A percentile compares a stretch with the other conserved stretches of the same genome.
phyloP scores from a whole-genome alignment of 164 flowering plant species.

The grape (Vitis vinifera) region DNA sequence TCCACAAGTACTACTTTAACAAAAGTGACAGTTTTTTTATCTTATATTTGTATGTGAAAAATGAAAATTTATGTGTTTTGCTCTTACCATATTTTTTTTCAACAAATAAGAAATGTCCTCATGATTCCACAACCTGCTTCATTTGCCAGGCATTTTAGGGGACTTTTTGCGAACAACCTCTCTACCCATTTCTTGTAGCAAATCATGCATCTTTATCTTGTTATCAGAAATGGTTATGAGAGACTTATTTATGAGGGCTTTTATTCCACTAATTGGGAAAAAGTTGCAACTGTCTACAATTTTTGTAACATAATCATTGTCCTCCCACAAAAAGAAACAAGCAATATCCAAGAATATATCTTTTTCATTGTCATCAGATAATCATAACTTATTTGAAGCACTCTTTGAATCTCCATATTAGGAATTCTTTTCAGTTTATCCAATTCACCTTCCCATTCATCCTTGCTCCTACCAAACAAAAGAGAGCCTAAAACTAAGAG shows the following conservation, averaged over 20 bases:
- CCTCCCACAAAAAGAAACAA: too few species aligned
- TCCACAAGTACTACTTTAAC: too few species aligned
- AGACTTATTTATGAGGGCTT: too few species aligned
- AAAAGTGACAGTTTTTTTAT: too few species aligned
- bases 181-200: too few species aligned
- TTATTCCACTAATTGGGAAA: too few species aligned
- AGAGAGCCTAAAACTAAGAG: slow-evolving; percentile 9
- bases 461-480: neutral
- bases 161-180: neutral
- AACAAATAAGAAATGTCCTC: slow-evolving; percentile 2
- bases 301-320: too few species aligned
- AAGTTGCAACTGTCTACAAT: too few species aligned
- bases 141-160: neutral
- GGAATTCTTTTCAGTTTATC: neutral
- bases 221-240: too few species aligned
- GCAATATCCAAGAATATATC: neutral
- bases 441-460: slow-evolving; percentile 6
- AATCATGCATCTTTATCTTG: too few species aligned
- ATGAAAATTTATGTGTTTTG: too few species aligned
- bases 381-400: slow-evolving; percentile 5
- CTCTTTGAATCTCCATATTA: neutral
- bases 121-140: neutral
- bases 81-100: neutral
- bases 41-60: too few species aligned
- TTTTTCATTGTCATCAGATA: neutral